Evolutionary conservation across 1,139 yeast species (phyloP).

Genomic region (Geotrichum australiense): DNA sequence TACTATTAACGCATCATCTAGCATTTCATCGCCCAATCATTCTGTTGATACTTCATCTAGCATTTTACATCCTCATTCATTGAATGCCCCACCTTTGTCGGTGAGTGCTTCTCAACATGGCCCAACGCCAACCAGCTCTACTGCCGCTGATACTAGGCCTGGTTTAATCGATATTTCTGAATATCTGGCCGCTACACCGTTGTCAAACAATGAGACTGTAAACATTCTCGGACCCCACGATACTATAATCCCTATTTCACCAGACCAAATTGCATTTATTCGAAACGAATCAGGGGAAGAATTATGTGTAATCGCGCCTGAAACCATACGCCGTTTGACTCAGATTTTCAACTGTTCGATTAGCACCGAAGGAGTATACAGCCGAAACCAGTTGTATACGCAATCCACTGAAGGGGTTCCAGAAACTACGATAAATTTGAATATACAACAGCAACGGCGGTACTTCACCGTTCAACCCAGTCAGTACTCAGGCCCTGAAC

Average conservation of each 20-base stretch:
- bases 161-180: background rate
- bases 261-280: constrained; percentile 12
- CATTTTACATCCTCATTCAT: too few relatives aligned
- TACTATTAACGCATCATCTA: too few relatives aligned
- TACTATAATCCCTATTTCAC: constrained; percentile 9
- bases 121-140: too few relatives aligned
- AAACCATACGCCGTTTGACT: constrained; percentile 6
- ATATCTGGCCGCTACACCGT: background rate
- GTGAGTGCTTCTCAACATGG: too few relatives aligned
- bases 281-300: constrained; percentile 14
- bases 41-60: too few relatives aligned
- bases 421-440: background rate
- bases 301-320: constrained; percentile 16
- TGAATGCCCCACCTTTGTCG: too few relatives aligned
- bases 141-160: background rate
- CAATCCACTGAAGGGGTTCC: background rate
- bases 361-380: constrained; percentile 11
- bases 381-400: constrained; percentile 12
- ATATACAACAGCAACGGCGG: background rate
- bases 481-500: background rate
- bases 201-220: constrained; percentile 3
- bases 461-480: background rate
- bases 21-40: too few relatives aligned
- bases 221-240: constrained; percentile 6
- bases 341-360: constrained; percentile 3